These are phyloP conservation scores for Lasiodiplodia gonubiensis DNA, from an alignment of 2,329 filamentous ascomycete genomes.

Conservation along the genomic window DNA sequence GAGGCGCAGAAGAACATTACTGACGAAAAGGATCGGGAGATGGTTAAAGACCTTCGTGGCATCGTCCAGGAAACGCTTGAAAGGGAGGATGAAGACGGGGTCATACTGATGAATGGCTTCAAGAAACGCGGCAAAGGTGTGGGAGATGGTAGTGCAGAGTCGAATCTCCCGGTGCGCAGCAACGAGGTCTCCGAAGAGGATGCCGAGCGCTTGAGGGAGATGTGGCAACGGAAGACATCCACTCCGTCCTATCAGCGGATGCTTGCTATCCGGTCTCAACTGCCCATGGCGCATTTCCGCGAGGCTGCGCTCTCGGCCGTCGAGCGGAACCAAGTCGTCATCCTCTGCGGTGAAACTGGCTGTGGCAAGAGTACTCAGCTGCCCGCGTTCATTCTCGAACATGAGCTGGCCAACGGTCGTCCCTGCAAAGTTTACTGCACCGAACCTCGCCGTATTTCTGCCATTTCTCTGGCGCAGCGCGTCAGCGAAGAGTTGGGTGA, in stretches of 20 bases:
- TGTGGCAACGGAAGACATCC: slow-evolving; percentile 60
- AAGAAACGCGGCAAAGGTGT: slow-evolving; percentile 51
- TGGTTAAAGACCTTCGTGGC: slow-evolving; percentile 71
- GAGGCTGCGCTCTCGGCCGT: slow-evolving; percentile 78
- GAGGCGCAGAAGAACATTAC: slow-evolving; percentile 71
- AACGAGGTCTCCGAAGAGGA: slow-evolving; percentile 32
- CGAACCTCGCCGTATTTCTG: slow-evolving; percentile 92
- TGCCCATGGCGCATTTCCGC: slow-evolving; percentile 89
- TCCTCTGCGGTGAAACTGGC: slow-evolving; percentile 95
- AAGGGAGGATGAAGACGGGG: slow-evolving; percentile 54
- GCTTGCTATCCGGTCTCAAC: slow-evolving; percentile 75
- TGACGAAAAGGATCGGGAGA: slow-evolving; percentile 72
- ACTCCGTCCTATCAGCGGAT: slow-evolving; percentile 72
- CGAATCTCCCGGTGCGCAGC: slow-evolving; percentile 12
- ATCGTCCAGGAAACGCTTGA: slow-evolving; percentile 72
- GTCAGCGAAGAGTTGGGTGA: slow-evolving; percentile 96
- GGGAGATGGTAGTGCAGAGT: slow-evolving; percentile 32
- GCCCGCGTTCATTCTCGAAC: slow-evolving; percentile 90
- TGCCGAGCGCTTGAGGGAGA: slow-evolving; percentile 52
- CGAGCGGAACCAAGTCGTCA: slow-evolving; percentile 81
- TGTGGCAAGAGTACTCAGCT: slow-evolving; percentile 98
- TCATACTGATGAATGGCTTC: slow-evolving; percentile 79
- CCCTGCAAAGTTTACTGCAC: slow-evolving; percentile 94
- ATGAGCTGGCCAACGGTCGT: slow-evolving; percentile 79
- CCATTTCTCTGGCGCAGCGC: slow-evolving; percentile 88